Conservation (phyloP, 208 protist genomes). For the Wallacemonas sp. region DNA sequence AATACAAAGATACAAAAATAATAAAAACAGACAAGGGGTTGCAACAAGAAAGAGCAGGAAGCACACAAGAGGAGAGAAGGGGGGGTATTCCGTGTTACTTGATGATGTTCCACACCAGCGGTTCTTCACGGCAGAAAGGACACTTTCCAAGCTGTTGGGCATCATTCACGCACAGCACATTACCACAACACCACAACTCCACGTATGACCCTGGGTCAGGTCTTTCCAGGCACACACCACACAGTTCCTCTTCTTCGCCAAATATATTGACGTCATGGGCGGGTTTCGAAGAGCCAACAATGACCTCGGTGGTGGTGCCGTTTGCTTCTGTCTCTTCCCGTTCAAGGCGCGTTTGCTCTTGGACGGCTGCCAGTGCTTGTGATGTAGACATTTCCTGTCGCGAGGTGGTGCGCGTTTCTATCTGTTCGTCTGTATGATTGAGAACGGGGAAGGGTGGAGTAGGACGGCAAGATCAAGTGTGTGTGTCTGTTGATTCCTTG, state of each 20-base stretch:
- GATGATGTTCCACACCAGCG: conserved; percentile 78
- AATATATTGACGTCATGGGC: conserved; percentile 12
- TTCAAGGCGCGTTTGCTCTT: not conserved
- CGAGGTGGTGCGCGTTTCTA: too few relatives aligned
- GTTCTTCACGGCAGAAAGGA: conserved; percentile 82
- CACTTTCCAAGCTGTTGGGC: conserved; percentile 77
- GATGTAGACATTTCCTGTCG: not conserved
- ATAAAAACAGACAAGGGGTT: not conserved
- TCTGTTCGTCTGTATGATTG: too few relatives aligned
- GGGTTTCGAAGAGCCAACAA: conserved; percentile 1
- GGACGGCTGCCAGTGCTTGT: not conserved
- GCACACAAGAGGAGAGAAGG: conserved; percentile 2
- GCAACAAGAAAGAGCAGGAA: not conserved
- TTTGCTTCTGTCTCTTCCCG: conserved; percentile 8
- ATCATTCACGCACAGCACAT: conserved; percentile 78
- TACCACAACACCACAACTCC: conserved; percentile 82
- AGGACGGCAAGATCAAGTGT: too few relatives aligned
- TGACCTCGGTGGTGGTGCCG: not conserved
- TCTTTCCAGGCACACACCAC: conserved; percentile 81
- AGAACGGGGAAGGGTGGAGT: too few relatives aligned
- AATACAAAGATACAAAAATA: conserved; percentile 1
- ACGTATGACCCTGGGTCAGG: conserved; percentile 58
- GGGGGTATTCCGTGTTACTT: conserved; percentile 29
- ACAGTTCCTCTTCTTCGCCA: conserved; percentile 71
- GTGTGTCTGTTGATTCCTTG: too few relatives aligned